Evolutionary conservation across 495 filamentous ascomycete genomes (phyloP).

Genomic region (Aspergillus nidulans): DNA sequence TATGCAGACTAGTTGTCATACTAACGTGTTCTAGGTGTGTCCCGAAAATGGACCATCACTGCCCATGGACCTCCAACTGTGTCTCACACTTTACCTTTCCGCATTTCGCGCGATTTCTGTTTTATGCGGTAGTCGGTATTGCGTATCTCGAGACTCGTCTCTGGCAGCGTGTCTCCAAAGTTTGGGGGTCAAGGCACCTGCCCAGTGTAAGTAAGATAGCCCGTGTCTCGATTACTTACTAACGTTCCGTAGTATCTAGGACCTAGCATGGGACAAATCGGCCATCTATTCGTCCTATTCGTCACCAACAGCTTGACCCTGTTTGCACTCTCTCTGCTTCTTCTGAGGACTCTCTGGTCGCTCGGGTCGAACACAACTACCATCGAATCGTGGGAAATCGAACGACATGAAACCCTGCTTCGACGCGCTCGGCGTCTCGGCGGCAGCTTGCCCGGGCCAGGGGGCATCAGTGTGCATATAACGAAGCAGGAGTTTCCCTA

Average conservation of each 20-base stretch:
- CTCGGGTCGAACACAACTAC: constrained; percentile 65
- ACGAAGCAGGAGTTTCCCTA: constrained; percentile 80
- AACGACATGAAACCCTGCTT: constrained; percentile 74
- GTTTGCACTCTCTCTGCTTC: constrained; percentile 61
- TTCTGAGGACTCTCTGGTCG: constrained; percentile 57
- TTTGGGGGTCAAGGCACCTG: constrained; percentile 64
- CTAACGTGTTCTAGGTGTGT: constrained; percentile 59
- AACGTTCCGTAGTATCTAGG: constrained; percentile 62
- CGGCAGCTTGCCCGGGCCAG: constrained; percentile 56
- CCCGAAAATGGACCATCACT: constrained; percentile 98
- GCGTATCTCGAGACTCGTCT: constrained; percentile 56
- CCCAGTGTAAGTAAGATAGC: constrained; percentile 52
- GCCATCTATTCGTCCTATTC: constrained; percentile 61
- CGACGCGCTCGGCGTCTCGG: constrained; percentile 53
- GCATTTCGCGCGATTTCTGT: constrained; percentile 83
- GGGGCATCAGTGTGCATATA: constrained; percentile 53
- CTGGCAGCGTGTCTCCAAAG: constrained; percentile 50
- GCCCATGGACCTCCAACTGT: constrained; percentile 92
- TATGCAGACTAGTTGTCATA: not conserved
- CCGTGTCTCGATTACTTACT: constrained; percentile 1
- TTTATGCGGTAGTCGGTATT: constrained; percentile 70
- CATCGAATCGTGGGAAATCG: constrained; percentile 92
- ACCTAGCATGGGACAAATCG: constrained; percentile 58
- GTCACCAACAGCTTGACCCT: constrained; percentile 57
- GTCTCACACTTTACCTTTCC: constrained; percentile 87